A percentile compares a stretch with the other conserved stretches of the same genome.
phyloP scores from a whole-genome alignment of 1,284 basidiomycete species.

The Apiotrichum porosum region DNA sequence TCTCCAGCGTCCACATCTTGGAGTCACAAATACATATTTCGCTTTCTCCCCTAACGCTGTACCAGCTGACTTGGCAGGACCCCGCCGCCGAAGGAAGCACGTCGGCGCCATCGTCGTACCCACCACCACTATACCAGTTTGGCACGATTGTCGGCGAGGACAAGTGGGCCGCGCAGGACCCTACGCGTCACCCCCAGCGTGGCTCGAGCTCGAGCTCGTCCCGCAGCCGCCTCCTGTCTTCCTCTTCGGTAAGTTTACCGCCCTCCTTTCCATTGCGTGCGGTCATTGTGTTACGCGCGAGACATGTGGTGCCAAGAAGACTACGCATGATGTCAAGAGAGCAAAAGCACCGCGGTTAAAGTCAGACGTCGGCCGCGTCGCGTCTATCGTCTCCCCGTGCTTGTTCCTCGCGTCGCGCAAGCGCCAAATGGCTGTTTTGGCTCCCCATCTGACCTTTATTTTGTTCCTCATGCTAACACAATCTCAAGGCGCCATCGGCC shows the following conservation, averaged over 20 bases:
- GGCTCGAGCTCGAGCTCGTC: slow-evolving; percentile 13
- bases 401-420: not conserved
- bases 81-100: slow-evolving; percentile 10
- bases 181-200: slow-evolving; percentile 7
- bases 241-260: slow-evolving; percentile 28
- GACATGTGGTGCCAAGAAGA: too few species aligned
- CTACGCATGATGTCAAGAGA: not conserved
- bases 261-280: too few species aligned
- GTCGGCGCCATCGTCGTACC: slow-evolving; percentile 17
- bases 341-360: too few species aligned
- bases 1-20: not conserved
- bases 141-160: slow-evolving; percentile 7
- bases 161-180: slow-evolving; percentile 5
- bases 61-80: slow-evolving; percentile 9
- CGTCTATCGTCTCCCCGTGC: not conserved
- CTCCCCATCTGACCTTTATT: not conserved
- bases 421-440: too few species aligned
- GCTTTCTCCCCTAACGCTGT: not conserved
- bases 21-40: not conserved
- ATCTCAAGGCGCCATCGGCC: slow-evolving; percentile 29
- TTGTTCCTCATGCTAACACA: slow-evolving; percentile 1
- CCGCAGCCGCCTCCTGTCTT: slow-evolving; percentile 27
- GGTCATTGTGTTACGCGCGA: too few species aligned
- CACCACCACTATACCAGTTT: slow-evolving; percentile 21
- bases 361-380: too few species aligned